Percentiles rank a stretch among this genome's conserved stretches.
phyloP scores from a whole-genome alignment of 148 eudicot genomes.

The Hydrangea macrophylla region DNA sequence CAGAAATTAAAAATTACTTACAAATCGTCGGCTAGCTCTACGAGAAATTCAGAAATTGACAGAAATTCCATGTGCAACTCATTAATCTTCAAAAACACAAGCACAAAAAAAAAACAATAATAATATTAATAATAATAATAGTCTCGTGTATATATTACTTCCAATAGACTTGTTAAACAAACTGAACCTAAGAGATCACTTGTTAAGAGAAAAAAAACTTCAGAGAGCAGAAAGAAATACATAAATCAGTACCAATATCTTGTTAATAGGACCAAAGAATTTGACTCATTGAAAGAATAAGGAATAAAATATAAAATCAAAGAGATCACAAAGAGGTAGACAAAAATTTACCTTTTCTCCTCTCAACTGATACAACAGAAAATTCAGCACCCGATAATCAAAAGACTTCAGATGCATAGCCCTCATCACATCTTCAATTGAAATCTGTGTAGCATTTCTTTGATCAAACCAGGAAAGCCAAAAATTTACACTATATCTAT shows the following conservation, averaged over 20 bases:
- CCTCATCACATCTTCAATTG: conserved; percentile 63
- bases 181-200: neutral
- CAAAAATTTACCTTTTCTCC: conserved; percentile 60
- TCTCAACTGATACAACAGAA: conserved; percentile 74
- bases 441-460: conserved; percentile 40
- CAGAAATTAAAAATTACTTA: conserved; percentile 39
- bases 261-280: conserved; percentile 2
- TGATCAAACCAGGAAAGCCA: neutral
- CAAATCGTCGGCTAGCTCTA: conserved; percentile 95
- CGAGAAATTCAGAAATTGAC: conserved; percentile 78
- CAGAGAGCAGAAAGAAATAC: neutral
- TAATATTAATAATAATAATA: no score
- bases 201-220: neutral
- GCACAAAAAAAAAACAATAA: conserved; percentile 22
- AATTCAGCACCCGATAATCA: conserved; percentile 89
- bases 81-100: conserved; percentile 56
- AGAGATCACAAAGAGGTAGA: neutral
- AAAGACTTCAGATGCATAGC: conserved; percentile 92
- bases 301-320: no score
- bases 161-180: neutral
- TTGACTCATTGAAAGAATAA: no score
- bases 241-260: neutral
- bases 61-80: conserved; percentile 92
- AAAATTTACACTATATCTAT: no score
- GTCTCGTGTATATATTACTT: neutral